Evolutionary conservation across 2,329 filamentous ascomycete genomes (phyloP).

Genomic region (Falciphora oryzae): DNA sequence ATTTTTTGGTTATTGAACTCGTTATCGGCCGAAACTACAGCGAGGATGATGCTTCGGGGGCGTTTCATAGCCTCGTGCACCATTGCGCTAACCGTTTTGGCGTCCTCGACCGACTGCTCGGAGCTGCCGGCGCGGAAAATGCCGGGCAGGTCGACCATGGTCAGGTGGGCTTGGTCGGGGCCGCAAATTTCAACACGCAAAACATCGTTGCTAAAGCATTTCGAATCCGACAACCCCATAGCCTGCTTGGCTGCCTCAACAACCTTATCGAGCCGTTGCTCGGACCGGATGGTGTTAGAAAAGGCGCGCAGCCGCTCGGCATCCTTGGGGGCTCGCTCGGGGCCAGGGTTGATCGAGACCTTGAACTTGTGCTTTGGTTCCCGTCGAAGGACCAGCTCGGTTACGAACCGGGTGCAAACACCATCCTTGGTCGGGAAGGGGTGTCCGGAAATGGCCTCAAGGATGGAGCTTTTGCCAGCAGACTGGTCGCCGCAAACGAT

Average conservation of each 20-base stretch:
- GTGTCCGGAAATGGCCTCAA: conserved; percentile 58
- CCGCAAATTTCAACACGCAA: conserved; percentile 43
- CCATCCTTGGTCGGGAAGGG: conserved; percentile 53
- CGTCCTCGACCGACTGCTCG: conserved; percentile 37
- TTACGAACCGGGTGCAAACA: conserved; percentile 58
- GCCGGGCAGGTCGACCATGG: conserved; percentile 54
- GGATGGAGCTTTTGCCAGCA: conserved; percentile 58
- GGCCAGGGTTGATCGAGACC: conserved; percentile 31
- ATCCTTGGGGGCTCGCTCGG: conserved; percentile 21
- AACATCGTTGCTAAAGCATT: conserved; percentile 39
- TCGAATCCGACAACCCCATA: conserved; percentile 42
- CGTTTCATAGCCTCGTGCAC: conserved; percentile 51
- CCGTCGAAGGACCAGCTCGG: conserved; percentile 52
- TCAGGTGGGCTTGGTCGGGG: conserved; percentile 44
- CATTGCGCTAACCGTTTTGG: conserved; percentile 38
- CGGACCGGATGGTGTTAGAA: conserved; percentile 13
- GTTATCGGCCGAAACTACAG: conserved; percentile 50
- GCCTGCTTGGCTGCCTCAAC: conserved; percentile 33
- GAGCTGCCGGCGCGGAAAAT: conserved; percentile 45
- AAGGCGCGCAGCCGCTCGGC: conserved; percentile 24
- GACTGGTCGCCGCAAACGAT: conserved; percentile 59
- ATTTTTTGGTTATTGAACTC: conserved; percentile 56
- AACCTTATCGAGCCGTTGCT: conserved; percentile 24
- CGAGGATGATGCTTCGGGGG: conserved; percentile 52
- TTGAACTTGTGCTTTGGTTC: conserved; percentile 26